Evolutionary conservation across 345 rosid species (phyloP), one percentile per base, ranked within the genome.

Genomic region (Rhodamnia rubescens): DNA sequence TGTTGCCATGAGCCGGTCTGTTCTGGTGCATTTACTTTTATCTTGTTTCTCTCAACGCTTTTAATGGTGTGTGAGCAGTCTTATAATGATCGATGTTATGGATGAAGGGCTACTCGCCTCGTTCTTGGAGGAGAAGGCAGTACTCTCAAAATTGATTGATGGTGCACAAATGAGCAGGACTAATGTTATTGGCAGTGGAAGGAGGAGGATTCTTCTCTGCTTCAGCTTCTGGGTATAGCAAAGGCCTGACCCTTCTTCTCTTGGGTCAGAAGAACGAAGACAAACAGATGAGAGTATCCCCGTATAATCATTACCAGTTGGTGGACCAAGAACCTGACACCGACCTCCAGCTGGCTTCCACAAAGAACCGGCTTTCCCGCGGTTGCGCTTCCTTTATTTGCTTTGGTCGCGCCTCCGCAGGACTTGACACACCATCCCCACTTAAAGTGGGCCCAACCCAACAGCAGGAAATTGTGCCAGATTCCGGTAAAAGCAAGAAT

Each of bases 151-250:
- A 85, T 81, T 83, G 32, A 78, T 53, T 29, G 88, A 91, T 91
- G 88, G 88, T 89, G 88, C 85, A 80, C 87, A 90, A 93, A 94
- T 97, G 98, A 93, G 90, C 90, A 92, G 92, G 90, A 92, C 95
- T 90, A 92, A 97, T 97, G 99, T 94, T 97, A 94, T 91, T 96
- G 86, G 95, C 97, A 90, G 97, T 93, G 87, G 98, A 96, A 96
- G 99, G 99, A 93, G 98, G 99, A 87, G 95, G 98, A 74, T 96
- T 97, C 90, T 97, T 97, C 95, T 96, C 98, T 92, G 91, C 98
- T 90, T 96, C 99, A 82, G 97, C 98, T 83, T 95, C 96, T 85
- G 98, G 99, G 91, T 94, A 93, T 94, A 96, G 96, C 83, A 95
- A 93, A 88, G 98, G 98, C 49, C 85, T 97, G 87, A 88, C 98